Percentiles rank a stretch among this genome's conserved stretches.
Conservation (phyloP, 768 basidiomycete genomes). For the Boletus vinaceobasis region DNA sequence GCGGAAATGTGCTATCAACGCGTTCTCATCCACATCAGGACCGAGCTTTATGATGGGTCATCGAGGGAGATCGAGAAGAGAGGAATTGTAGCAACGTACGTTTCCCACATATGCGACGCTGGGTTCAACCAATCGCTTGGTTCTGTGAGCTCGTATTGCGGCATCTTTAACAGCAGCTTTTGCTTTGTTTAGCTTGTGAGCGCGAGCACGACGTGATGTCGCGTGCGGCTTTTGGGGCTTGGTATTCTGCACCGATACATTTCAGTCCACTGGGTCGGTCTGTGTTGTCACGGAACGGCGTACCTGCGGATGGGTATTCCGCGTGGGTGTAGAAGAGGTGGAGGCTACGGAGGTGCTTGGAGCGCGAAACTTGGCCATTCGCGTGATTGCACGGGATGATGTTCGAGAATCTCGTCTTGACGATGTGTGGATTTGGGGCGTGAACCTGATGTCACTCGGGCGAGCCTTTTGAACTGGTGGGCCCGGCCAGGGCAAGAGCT, state of each 20-base stretch:
- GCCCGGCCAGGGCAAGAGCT: background rate
- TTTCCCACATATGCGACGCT: conserved; percentile 58
- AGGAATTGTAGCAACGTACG: conserved; percentile 38
- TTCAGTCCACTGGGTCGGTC: background rate
- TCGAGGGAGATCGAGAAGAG: background rate
- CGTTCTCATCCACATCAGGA: conserved; percentile 26
- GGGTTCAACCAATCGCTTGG: conserved; percentile 14
- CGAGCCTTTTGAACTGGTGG: conserved; percentile 18
- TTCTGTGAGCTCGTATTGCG: conserved; percentile 12
- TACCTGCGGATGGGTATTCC: conserved; percentile 6
- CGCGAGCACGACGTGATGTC: conserved; percentile 7
- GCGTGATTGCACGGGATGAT: background rate
- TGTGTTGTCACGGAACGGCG: background rate
- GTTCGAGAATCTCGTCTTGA: background rate
- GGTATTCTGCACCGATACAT: background rate
- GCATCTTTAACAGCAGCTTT: conserved; percentile 15
- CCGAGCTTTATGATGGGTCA: conserved; percentile 28
- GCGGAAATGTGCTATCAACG: conserved; percentile 21
- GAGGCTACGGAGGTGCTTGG: conserved; percentile 19
- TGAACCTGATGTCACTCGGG: background rate
- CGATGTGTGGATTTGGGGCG: background rate
- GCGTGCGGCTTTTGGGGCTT: conserved; percentile 8
- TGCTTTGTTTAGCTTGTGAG: conserved; percentile 15
- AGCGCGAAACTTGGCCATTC: conserved; percentile 18
- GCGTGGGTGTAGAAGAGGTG: background rate